A percentile compares a stretch with the other conserved stretches of the same genome.
Evolutionary conservation across 2,329 filamentous ascomycete species (phyloP).

Genomic region (Amauroascus verrucosus): DNA sequence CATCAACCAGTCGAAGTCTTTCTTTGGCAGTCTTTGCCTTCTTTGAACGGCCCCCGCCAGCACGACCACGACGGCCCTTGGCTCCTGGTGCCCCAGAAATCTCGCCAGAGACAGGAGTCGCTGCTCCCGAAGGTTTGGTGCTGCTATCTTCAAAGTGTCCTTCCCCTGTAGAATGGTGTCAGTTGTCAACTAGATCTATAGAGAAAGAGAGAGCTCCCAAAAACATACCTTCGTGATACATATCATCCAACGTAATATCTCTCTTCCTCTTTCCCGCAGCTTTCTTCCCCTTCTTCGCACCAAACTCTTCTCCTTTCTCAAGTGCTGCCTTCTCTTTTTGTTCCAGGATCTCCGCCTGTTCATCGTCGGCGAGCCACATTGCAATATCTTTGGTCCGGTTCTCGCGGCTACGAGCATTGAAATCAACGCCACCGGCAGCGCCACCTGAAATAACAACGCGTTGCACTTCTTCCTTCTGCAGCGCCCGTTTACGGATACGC

Average conservation of each 20-base stretch:
- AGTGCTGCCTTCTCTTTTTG: constrained; percentile 79
- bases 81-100: constrained; percentile 39
- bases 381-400: constrained; percentile 97
- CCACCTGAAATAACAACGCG: constrained; percentile 92
- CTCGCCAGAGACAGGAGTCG: constrained; percentile 57
- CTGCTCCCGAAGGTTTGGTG: constrained; percentile 73
- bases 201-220: not conserved
- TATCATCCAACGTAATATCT: constrained; percentile 70
- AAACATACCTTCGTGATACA: constrained; percentile 94
- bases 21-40: constrained; percentile 52
- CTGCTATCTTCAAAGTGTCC: constrained; percentile 84
- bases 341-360: constrained; percentile 89
- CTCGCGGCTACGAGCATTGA: constrained; percentile 83
- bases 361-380: constrained; percentile 96
- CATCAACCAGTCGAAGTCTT: constrained; percentile 21
- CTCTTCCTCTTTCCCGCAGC: constrained; percentile 48
- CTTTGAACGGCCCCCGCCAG: constrained; percentile 47
- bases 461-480: constrained; percentile 98
- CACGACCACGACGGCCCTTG: constrained; percentile 43
- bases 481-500: constrained; percentile 87
- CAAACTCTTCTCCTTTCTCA: constrained; percentile 47
- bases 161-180: constrained; percentile 54
- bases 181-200: not conserved
- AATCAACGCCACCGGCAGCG: constrained; percentile 74
- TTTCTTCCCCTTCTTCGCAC: constrained; percentile 49